phyloP scores from a whole-genome alignment of 768 basidiomycete genomes.

The Cystofilobasidium macerans region DNA sequence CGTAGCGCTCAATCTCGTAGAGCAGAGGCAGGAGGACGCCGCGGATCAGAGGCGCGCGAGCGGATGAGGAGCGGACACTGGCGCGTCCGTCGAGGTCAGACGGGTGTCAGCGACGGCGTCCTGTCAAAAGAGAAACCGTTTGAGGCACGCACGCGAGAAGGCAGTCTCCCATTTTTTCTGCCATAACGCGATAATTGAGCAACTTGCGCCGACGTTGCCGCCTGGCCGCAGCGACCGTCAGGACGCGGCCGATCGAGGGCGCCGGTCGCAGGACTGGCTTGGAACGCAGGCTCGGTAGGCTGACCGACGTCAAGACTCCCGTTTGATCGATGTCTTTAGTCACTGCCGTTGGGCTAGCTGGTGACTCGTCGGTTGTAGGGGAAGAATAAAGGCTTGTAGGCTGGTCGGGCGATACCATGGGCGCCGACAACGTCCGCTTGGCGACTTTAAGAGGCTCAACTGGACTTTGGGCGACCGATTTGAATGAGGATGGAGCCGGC shows the following conservation, averaged over 20 bases:
- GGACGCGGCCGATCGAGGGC: not conserved
- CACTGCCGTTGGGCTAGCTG: not conserved
- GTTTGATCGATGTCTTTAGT: not conserved
- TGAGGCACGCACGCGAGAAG: conserved; percentile 9
- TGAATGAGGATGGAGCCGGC: not conserved
- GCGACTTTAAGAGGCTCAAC: not conserved
- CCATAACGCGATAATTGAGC: conserved; percentile 5
- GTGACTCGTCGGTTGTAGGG: not conserved
- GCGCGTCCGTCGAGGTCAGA: too few species aligned
- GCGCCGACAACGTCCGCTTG: not conserved
- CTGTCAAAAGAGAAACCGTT: not conserved
- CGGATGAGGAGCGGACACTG: conserved; percentile 12
- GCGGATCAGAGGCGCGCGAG: conserved; percentile 31
- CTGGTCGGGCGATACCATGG: not conserved
- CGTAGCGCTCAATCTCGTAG: conserved; percentile 36
- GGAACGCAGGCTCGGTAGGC: not conserved
- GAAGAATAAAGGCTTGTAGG: not conserved
- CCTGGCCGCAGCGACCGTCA: not conserved
- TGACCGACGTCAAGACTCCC: not conserved
- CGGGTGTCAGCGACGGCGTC: not conserved
- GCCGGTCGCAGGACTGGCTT: not conserved
- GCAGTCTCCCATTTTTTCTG: conserved; percentile 16
- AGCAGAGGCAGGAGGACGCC: conserved; percentile 36
- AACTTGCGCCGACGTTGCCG: not conserved
- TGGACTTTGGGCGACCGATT: not conserved